Percentiles rank a stretch among this genome's conserved stretches.
Conservation (phyloP, 208 protist genomes). For the Leishmania amazonensis region DNA sequence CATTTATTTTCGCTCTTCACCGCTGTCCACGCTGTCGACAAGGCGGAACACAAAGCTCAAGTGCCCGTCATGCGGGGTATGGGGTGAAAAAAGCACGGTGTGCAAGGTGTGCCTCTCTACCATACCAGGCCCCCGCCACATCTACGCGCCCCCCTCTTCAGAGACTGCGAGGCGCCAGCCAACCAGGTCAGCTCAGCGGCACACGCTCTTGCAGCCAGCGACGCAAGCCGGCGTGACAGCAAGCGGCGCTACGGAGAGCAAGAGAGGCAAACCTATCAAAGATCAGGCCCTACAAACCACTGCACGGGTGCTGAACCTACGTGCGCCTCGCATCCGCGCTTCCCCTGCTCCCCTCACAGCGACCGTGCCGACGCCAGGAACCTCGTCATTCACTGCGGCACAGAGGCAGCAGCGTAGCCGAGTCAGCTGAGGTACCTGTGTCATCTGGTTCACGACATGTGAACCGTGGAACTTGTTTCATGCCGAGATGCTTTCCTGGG, state of each 20-base stretch:
- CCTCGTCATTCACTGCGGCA: background rate
- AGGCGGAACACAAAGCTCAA: slow-evolving; percentile 29
- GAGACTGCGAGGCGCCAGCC: background rate
- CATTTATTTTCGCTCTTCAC: slow-evolving; percentile 16
- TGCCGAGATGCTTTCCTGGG: background rate
- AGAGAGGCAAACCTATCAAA: background rate
- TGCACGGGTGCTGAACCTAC: background rate
- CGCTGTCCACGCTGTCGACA: background rate
- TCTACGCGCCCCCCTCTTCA: slow-evolving; percentile 3
- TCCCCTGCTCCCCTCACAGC: background rate
- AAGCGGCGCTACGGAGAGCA: background rate
- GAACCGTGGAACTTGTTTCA: background rate
- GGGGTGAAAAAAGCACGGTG: slow-evolving; percentile 25
- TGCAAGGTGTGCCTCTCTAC: slow-evolving; percentile 16
- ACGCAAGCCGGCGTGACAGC: background rate
- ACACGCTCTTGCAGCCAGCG: background rate
- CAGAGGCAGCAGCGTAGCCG: background rate
- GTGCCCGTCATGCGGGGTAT: slow-evolving; percentile 27
- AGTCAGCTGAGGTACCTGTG: background rate
- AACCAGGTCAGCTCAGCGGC: too few relatives aligned
- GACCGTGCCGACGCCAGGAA: background rate
- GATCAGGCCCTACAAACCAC: too few relatives aligned
- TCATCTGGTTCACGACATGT: background rate
- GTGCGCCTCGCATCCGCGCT: background rate
- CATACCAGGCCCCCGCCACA: slow-evolving; percentile 20